phyloP scores from a whole-genome alignment of 164 flowering plant genomes.

The Tinospora cordifolia region DNA sequence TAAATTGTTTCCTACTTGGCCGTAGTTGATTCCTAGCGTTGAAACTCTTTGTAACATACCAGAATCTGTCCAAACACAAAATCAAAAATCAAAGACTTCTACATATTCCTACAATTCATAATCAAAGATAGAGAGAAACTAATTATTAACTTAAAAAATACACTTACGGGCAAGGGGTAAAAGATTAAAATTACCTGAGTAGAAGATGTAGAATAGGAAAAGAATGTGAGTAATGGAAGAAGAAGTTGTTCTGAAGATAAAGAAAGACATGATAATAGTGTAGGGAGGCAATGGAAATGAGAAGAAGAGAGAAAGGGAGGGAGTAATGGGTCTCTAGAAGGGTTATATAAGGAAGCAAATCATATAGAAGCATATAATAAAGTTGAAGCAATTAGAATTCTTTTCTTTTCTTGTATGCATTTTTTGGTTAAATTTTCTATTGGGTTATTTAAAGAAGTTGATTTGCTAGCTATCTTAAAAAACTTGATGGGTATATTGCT shows the following conservation, averaged over 20 bases:
- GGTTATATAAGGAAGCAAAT: neutral
- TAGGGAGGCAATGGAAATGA: conserved; percentile 10
- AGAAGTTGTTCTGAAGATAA: conserved; percentile 15
- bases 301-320: conserved; percentile 10
- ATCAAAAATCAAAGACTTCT: too few species aligned
- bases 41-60: conserved; percentile 29
- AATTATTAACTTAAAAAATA: too few species aligned
- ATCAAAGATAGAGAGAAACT: neutral
- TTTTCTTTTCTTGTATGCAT: conserved; percentile 28
- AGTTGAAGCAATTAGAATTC: conserved; percentile 16
- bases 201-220: conserved; percentile 25
- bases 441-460: too few species aligned
- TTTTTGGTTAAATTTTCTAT: neutral
- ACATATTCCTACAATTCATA: neutral
- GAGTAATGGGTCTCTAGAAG: neutral
- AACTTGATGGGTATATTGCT: neutral
- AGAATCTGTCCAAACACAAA: conserved; percentile 21
- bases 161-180: neutral
- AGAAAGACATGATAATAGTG: conserved; percentile 24
- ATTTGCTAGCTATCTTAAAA: neutral
- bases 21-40: conserved; percentile 82
- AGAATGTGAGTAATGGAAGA: conserved; percentile 18
- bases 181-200: conserved; percentile 35
- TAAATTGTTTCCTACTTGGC: conserved; percentile 76
- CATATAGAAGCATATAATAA: neutral